phyloP scores from a whole-genome alignment of 768 basidiomycete species.

The Lactifluus pinguis region DNA sequence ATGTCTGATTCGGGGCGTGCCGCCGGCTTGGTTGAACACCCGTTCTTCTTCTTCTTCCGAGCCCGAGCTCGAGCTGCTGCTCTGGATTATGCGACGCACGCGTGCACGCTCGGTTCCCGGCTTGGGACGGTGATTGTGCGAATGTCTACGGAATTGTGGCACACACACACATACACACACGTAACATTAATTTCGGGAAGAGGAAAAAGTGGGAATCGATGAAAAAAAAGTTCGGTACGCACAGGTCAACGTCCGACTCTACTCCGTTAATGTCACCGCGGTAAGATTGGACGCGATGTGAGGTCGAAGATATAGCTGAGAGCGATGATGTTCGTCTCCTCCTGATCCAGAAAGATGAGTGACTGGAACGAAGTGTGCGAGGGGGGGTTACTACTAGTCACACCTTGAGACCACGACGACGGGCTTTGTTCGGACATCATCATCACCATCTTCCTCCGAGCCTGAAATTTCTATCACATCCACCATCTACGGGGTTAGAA shows the following conservation, averaged over 20 bases:
- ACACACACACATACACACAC: too few relatives aligned
- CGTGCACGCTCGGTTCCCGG: slow-evolving; percentile 3
- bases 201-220: background rate
- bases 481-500: background rate
- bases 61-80: slow-evolving; percentile 9
- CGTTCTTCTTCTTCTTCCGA: background rate
- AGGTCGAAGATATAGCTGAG: background rate
- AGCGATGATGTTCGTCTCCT: slow-evolving; percentile 3
- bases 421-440: background rate
- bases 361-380: too few relatives aligned
- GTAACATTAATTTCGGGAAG: background rate
- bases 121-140: background rate
- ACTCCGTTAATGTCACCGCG: background rate
- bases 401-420: background rate
- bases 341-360: background rate
- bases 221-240: background rate
- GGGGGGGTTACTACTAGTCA: background rate
- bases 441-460: slow-evolving; percentile 4
- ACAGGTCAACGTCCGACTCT: slow-evolving; percentile 7
- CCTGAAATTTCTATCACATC: slow-evolving; percentile 8
- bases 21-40: background rate
- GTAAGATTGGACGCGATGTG: background rate
- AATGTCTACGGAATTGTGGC: background rate
- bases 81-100: slow-evolving; percentile 7
- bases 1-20: background rate